A percentile compares a stretch with the other conserved stretches of the same genome.
These are phyloP conservation scores for Shiraia bambusicola DNA, from an alignment of 2,329 filamentous ascomycete species.

Conservation along the genomic window DNA sequence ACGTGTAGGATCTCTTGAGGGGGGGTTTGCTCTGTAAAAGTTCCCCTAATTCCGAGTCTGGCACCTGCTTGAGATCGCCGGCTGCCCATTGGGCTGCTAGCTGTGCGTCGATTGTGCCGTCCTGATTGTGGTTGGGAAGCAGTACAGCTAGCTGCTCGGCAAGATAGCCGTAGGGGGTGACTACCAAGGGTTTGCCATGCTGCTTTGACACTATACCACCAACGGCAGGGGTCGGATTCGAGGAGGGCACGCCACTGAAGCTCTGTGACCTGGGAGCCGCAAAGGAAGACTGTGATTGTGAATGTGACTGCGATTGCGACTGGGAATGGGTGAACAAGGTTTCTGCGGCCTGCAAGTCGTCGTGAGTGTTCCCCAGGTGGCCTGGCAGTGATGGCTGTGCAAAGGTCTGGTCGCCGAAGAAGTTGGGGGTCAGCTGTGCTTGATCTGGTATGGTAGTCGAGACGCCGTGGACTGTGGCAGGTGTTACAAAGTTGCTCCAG, in stretches of 20 bases:
- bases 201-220: slow-evolving; percentile 8
- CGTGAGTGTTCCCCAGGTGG: slow-evolving; percentile 29
- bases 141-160: slow-evolving; percentile 35
- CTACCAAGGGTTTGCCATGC: slow-evolving; percentile 17
- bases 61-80: slow-evolving; percentile 20
- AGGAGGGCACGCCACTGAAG: slow-evolving; percentile 18
- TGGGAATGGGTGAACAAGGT: slow-evolving; percentile 38
- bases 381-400: slow-evolving; percentile 10
- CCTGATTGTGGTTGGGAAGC: slow-evolving; percentile 30
- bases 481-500: slow-evolving; percentile 32
- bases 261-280: slow-evolving; percentile 20
- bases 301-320: not conserved
- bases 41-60: slow-evolving; percentile 21
- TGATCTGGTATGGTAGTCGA: slow-evolving; percentile 41
- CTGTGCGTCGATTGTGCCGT: slow-evolving; percentile 31
- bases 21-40: slow-evolving; percentile 12
- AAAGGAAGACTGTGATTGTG: slow-evolving; percentile 13
- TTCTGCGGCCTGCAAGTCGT: slow-evolving; percentile 36
- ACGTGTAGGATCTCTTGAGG: slow-evolving; percentile 37
- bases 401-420: slow-evolving; percentile 27
- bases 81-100: slow-evolving; percentile 31
- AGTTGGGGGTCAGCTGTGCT: slow-evolving; percentile 30
- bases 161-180: slow-evolving; percentile 29
- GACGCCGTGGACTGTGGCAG: slow-evolving; percentile 36
- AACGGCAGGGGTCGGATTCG: slow-evolving; percentile 3